Evolutionary conservation across 2,329 filamentous ascomycete species (phyloP), one percentile per base, ranked within the genome.

Genomic region (Colletotrichum tanaceti): DNA sequence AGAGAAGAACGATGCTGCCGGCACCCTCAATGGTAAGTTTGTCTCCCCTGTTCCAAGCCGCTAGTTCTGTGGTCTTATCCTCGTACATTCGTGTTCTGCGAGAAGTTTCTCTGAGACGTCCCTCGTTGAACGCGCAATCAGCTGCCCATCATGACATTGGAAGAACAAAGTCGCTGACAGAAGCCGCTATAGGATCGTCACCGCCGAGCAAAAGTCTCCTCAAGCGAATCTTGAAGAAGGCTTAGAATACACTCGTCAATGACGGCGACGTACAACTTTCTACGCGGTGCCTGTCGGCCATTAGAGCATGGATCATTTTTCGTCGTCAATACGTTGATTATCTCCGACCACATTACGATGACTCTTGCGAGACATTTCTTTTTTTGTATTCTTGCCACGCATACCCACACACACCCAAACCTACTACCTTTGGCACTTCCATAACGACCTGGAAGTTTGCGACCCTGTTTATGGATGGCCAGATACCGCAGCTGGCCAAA

Each of bases 171-270:
- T 52, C n/a, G 44, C 59, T 57, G 18, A 60, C 41, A 13, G 46
- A 11, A 13, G 14, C 5, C 35, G n/a, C 43, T 32, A 3, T 44
- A 69, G 66, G 38, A 11, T 38, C 65, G 13, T 57, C 66, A n/a
- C 44, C 65, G 32, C 39, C 47, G 13, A 53, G 50, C 50, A 69
- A 61, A 46, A 57, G 63, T 46, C 52, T 69, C 16, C 62, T 69
- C 38, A 69, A 66, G 57, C 66, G 66, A 24, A 46, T 69, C 38
- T 41, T 69, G 55, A 69, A 69, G 38, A 69, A 66, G 18, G 47
- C 49, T 35, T 69, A 65, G 28, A 54, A 35, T 2, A 24, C 9
- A 18, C 18, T 32, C 35, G 35, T 16, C 58, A 14, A 38, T 16
- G 20, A 39, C n/a, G 20, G n/a, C n/a, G 39, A 18, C 20, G 14